Conservation (phyloP, 2,329 filamentous ascomycete species). For the Geosmithia putterillii region DNA sequence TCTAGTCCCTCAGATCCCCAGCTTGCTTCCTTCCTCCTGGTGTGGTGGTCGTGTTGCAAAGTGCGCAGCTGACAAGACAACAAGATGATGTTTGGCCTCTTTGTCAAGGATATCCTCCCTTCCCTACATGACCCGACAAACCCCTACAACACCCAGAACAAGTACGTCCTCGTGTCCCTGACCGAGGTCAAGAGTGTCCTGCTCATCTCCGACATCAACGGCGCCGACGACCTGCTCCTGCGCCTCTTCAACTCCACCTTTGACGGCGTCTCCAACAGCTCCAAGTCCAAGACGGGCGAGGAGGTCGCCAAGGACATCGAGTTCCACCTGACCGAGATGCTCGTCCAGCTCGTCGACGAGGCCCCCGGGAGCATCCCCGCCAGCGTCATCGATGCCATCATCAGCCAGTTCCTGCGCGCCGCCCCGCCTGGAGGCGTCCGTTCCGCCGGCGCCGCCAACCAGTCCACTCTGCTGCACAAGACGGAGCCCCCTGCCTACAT, state of each 20-base stretch:
- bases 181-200: constrained; percentile 92
- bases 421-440: constrained; percentile 56
- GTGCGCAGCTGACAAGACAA: neutral
- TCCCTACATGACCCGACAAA: constrained; percentile 76
- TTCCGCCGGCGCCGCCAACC: constrained; percentile 56
- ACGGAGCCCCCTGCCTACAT: constrained; percentile 87
- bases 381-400: constrained; percentile 80
- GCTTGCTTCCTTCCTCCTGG: neutral
- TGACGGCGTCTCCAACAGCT: constrained; percentile 73
- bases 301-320: constrained; percentile 87
- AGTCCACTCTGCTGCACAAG: constrained; percentile 74
- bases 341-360: constrained; percentile 82
- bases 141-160: constrained; percentile 85
- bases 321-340: constrained; percentile 77
- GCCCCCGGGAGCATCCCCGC: constrained; percentile 57
- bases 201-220: constrained; percentile 76
- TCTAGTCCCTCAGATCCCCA: neutral
- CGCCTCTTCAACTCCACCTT: constrained; percentile 83
- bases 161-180: constrained; percentile 80
- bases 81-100: constrained; percentile 85
- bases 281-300: constrained; percentile 64
- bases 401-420: constrained; percentile 88
- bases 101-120: constrained; percentile 73
- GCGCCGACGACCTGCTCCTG: constrained; percentile 65
- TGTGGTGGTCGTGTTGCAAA: neutral